A percentile compares a stretch with the other conserved stretches of the same genome.
Evolutionary conservation across 176 grass and related monocot species (phyloP).

Genomic region (Oryza brachyantha): DNA sequence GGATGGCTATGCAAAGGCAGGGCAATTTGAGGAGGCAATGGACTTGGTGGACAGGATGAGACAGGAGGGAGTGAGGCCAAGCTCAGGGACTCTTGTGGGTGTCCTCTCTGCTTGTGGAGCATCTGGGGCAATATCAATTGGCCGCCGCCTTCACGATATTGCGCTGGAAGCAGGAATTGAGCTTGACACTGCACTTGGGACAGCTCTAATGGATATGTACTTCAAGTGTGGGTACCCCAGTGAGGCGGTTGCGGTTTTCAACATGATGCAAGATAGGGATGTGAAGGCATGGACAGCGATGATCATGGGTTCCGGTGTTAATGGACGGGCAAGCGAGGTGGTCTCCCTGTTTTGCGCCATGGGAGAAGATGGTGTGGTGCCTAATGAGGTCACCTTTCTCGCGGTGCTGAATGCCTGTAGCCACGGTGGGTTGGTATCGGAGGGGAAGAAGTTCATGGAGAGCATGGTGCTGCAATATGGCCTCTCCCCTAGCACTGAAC

Average conservation of each 20-base stretch:
- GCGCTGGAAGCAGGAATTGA: slow-evolving; percentile 26
- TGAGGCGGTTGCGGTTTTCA: slow-evolving; percentile 37
- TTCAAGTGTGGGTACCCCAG: slow-evolving; percentile 46
- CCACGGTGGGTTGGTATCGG: slow-evolving; percentile 47
- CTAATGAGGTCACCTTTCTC: slow-evolving; percentile 54
- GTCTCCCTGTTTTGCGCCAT: slow-evolving; percentile 43
- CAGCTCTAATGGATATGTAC: slow-evolving; percentile 60
- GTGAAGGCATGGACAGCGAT: slow-evolving; percentile 60
- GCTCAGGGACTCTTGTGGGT: slow-evolving; percentile 50
- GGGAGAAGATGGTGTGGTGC: slow-evolving; percentile 36
- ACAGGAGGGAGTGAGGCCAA: slow-evolving; percentile 37
- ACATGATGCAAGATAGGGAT: slow-evolving; percentile 43
- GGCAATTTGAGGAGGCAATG: slow-evolving; percentile 44
- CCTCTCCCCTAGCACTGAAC: slow-evolving; percentile 31
- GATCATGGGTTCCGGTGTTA: slow-evolving; percentile 56
- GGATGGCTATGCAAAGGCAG: slow-evolving; percentile 54
- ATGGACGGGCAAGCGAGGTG: slow-evolving; percentile 41
- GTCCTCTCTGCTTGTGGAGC: slow-evolving; percentile 48
- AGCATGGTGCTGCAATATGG: slow-evolving; percentile 32
- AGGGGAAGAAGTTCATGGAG: slow-evolving; percentile 54
- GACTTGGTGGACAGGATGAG: slow-evolving; percentile 41
- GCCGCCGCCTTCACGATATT: slow-evolving; percentile 32
- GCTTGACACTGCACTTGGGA: slow-evolving; percentile 42
- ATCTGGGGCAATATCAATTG: slow-evolving; percentile 26
- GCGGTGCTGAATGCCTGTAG: slow-evolving; percentile 57